A percentile compares a stretch with the other conserved stretches of the same genome.
phyloP scores from a whole-genome alignment of 2,329 filamentous ascomycete species.

The Fusarium vanettenii region DNA sequence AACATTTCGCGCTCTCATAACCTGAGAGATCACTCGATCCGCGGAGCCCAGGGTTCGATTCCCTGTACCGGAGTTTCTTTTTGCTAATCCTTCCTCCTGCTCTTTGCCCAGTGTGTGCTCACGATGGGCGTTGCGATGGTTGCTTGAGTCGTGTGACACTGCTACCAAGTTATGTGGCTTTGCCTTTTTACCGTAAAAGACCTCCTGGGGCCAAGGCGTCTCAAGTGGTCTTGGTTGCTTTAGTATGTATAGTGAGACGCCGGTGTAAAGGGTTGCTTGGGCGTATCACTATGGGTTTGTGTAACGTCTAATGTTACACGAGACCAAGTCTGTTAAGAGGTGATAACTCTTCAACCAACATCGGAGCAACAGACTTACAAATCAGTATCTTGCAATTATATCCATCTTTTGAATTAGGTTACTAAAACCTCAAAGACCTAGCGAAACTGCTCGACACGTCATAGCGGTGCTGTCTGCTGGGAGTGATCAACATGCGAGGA shows the following conservation, averaged over 20 bases:
- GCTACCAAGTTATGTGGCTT: too few relatives aligned
- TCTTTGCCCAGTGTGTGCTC: neutral
- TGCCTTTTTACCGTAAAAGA: too few relatives aligned
- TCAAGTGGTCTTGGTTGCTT: too few relatives aligned
- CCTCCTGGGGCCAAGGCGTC: too few relatives aligned
- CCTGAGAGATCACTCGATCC: slow-evolving; percentile 5
- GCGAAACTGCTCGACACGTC: neutral
- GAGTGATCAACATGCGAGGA: neutral
- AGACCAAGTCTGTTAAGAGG: neutral
- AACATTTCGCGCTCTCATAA: slow-evolving; percentile 28
- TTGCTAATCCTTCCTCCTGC: neutral
- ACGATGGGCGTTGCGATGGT: too few relatives aligned
- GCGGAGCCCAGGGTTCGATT: slow-evolving; percentile 33
- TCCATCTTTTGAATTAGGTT: neutral
- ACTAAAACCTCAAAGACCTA: rapidly evolving
- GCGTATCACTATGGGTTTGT: neutral
- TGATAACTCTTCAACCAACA: rapidly evolving
- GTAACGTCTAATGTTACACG: neutral
- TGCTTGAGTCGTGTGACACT: too few relatives aligned
- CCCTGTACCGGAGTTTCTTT: slow-evolving; percentile 11
- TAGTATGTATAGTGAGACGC: too few relatives aligned
- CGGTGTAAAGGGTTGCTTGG: neutral
- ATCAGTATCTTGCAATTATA: neutral
- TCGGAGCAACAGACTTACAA: rapidly evolving
- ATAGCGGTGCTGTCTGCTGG: too few relatives aligned